Conservation (phyloP, 169 alveolate genomes). For the Amoebophrya sp. region DNA sequence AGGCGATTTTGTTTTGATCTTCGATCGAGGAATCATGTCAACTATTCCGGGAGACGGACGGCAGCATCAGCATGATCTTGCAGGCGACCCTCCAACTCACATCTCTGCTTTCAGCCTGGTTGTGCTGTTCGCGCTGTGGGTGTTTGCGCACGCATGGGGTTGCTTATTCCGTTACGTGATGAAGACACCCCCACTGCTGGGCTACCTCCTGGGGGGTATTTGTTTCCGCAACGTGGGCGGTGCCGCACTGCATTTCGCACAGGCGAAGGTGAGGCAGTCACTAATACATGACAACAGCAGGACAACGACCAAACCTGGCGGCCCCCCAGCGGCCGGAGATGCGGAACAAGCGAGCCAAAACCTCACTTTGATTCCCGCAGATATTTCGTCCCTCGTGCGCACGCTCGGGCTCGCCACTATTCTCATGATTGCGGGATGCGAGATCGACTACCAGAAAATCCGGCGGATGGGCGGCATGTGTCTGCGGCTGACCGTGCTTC, state of each 20-base stretch:
- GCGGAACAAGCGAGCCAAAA: no score
- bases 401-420: background rate
- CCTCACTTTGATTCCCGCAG: background rate
- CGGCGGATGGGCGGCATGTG: background rate
- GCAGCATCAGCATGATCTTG: no score
- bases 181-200: background rate
- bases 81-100: no score
- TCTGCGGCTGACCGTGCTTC: background rate
- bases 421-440: background rate
- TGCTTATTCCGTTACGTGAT: background rate
- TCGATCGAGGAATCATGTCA: no score
- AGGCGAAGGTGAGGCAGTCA: no score
- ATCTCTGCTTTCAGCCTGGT: no score
- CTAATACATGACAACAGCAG: no score
- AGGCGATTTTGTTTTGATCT: no score
- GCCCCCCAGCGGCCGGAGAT: no score
- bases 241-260: background rate
- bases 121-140: background rate
- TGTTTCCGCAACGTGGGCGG: slow-evolving; percentile 10
- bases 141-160: background rate
- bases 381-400: background rate
- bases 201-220: background rate
- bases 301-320: no score
- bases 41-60: no score
- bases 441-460: background rate